These are phyloP conservation scores for Yarrowia galli DNA, from an alignment of 1,139 yeast genomes.

Conservation along the genomic window DNA sequence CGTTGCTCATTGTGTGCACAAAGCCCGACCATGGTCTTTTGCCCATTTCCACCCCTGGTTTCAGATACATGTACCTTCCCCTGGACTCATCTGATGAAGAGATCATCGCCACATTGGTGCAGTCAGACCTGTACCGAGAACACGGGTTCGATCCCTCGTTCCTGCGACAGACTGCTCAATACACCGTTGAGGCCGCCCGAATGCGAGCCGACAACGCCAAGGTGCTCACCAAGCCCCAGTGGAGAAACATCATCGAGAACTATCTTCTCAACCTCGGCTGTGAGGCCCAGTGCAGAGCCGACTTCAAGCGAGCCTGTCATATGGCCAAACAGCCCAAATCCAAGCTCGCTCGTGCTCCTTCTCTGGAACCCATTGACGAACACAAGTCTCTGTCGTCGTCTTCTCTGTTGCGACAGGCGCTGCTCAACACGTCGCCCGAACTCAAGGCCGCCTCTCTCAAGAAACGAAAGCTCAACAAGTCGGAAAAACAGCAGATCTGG, in stretches of 20 bases:
- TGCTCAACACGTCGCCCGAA: conserved; percentile 46
- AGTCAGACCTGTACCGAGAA: conserved; percentile 66
- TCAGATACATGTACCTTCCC: conserved; percentile 58
- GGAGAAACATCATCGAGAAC: conserved; percentile 74
- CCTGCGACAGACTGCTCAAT: conserved; percentile 63
- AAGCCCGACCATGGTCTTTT: conserved; percentile 46
- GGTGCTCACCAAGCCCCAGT: conserved; percentile 58
- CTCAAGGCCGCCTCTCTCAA: conserved; percentile 25
- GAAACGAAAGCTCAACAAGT: conserved; percentile 54
- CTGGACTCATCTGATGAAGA: conserved; percentile 58
- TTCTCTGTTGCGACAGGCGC: conserved; percentile 47
- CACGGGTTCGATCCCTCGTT: conserved; percentile 61
- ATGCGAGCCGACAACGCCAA: conserved; percentile 53
- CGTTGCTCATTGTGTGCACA: conserved; percentile 58
- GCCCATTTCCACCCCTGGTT: conserved; percentile 44
- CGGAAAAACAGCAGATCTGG: conserved; percentile 66
- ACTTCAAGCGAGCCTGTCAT: conserved; percentile 60
- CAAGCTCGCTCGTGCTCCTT: conserved; percentile 43
- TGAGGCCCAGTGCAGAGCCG: conserved; percentile 70
- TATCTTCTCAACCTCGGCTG: conserved; percentile 68
- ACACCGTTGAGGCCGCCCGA: conserved; percentile 65
- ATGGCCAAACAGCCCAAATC: conserved; percentile 54
- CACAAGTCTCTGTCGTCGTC: conserved; percentile 44
- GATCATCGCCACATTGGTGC: conserved; percentile 58
- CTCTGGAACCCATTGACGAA: conserved; percentile 33